These are phyloP conservation scores for Danielia reshetovae DNA, from an alignment of 805 yeast genomes.

Conservation along the genomic window DNA sequence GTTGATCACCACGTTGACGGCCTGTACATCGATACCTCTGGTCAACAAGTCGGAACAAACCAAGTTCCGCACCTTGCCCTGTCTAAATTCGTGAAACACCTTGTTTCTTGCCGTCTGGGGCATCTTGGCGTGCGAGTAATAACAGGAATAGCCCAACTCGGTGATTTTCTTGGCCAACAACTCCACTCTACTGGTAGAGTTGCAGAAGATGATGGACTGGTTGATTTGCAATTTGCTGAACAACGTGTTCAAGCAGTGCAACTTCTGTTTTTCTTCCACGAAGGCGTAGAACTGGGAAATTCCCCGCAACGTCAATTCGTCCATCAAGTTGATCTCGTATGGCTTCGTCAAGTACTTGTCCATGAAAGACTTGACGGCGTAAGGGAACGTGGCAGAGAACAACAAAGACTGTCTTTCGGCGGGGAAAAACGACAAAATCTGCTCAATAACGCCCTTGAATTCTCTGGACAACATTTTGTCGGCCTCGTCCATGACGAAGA, in stretches of 20 bases:
- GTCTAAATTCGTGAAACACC: conserved; percentile 98
- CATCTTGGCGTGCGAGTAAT: conserved; percentile 96
- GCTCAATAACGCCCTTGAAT: conserved; percentile 82
- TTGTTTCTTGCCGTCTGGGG: conserved; percentile 95
- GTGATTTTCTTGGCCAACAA: conserved; percentile 93
- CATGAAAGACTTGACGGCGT: conserved; percentile 90
- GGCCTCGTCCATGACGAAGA: conserved; percentile 98
- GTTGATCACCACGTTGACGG: conserved; percentile 95
- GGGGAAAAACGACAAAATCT: conserved; percentile 80
- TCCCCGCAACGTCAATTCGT: conserved; percentile 92
- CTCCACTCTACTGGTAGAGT: conserved; percentile 95
- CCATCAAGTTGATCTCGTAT: conserved; percentile 95
- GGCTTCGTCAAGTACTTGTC: conserved; percentile 86
- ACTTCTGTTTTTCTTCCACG: conserved; percentile 93
- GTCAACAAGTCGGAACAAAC: conserved; percentile 97
- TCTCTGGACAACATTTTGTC: conserved; percentile 94
- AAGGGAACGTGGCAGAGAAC: conserved; percentile 94
- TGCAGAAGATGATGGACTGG: conserved; percentile 95
- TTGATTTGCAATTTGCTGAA: conserved; percentile 93
- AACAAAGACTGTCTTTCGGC: conserved; percentile 66
- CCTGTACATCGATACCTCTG: conserved; percentile 98
- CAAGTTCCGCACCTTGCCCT: conserved; percentile 93
- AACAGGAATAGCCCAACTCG: conserved; percentile 94
- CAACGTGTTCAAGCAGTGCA: conserved; percentile 92
- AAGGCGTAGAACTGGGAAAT: conserved; percentile 98